A percentile compares a stretch with the other conserved stretches of the same genome.
Evolutionary conservation across 139 green algal species (phyloP).

Genomic region (Nannochloris sp.): DNA sequence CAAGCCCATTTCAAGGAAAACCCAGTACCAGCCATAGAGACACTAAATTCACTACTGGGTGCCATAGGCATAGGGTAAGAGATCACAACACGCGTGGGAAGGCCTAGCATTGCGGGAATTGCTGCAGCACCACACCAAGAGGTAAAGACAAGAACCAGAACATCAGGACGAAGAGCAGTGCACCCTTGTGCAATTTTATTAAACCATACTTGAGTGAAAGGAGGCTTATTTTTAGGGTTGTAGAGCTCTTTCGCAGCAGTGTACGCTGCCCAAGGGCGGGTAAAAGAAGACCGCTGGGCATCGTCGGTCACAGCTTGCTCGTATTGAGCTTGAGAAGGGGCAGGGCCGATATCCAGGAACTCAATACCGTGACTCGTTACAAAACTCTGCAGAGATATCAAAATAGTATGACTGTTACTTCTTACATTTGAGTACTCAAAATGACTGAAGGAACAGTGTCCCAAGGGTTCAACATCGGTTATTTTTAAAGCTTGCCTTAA

Average conservation of each 20-base stretch:
- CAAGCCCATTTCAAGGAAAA: background rate
- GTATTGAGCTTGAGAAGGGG: background rate
- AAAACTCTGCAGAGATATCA: no score
- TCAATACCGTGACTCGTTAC: background rate
- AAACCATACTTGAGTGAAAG: background rate
- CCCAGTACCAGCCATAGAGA: slow-evolving; percentile 1
- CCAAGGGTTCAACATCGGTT: no score
- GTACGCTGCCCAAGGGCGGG: background rate
- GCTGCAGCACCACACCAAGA: background rate
- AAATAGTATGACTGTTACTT: no score
- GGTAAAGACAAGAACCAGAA: background rate
- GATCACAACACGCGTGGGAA: background rate
- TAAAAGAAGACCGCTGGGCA: background rate
- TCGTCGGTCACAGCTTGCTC: background rate
- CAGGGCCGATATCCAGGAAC: slow-evolving; percentile 1
- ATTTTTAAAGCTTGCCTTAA: background rate
- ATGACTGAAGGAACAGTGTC: no score
- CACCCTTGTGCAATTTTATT: background rate
- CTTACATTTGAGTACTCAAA: no score
- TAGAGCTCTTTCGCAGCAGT: background rate
- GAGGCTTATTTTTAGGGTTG: background rate
- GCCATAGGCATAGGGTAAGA: slow-evolving; percentile 1
- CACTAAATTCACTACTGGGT: background rate
- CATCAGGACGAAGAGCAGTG: background rate
- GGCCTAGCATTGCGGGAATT: background rate